Base-by-base conservation (phyloP, 805 yeast species). In the Ogataea naganishii region DNA sequence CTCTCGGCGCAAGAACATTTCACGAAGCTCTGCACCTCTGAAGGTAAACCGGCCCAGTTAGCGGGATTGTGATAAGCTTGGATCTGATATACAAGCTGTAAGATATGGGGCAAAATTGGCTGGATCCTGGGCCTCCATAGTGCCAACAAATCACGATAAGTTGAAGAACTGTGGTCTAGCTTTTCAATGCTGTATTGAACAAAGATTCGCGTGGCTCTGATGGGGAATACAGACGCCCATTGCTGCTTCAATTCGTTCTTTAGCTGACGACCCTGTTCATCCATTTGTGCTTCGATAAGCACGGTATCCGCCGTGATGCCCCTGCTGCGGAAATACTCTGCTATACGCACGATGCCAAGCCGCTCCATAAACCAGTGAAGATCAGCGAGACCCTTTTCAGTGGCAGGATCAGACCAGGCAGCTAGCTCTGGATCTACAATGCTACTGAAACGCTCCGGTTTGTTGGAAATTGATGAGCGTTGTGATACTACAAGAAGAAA, bases 331-430 rank as follows among this genome's bases (percentile, higher is more conserved):
- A 94, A 92, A 49, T 92, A 92, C 35, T 80, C 80, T 0, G 96
- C 95, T 47, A 92, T 94, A 49, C 77, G 76, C 3, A 86, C 97
- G 32, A 92, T 84, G 3, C 98, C 98, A 30, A 94, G 69, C 44
- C 96, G 70, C 56, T 88, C 97, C 97, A 92, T 89, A 44, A 92
- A 92, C 97, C 97, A 92, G 37, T 85, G 95, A 26, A 94, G 64
- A 48, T 89, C 94, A 47, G 78, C 63, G 18, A 92, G 60, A 0
- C 96, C 96, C 47, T 85, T 85, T 38, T 84, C 86, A 0, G 96
- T 89, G 8, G 74, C 77, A 14, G 86, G 89, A 26, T 88, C 86
- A 1, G 89, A 78, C 99, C 99, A 92, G 0, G 95, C 88, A 9
- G 69, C 59, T 28, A 94, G 62, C 40, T 92, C 96, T 0, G 96